Base-by-base conservation (phyloP, 1,284 basidiomycete species). In the Heterobasidion annosum region DNA sequence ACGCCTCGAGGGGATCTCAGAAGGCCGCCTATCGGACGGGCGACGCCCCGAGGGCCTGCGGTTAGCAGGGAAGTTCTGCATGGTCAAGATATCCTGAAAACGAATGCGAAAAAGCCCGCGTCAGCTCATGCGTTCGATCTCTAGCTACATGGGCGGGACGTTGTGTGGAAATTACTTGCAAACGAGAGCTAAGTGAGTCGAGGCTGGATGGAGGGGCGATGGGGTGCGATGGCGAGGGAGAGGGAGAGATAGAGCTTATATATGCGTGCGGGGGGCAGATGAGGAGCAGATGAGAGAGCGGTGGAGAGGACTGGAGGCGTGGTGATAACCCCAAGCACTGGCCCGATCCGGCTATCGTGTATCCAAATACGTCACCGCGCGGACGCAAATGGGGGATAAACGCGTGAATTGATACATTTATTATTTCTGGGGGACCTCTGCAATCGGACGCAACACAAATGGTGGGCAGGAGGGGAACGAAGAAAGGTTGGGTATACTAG, bases 1-100 rank as follows among this genome's bases (percentile, higher is more conserved):
- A 51, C 83, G 75, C 56, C 87, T 75, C 37, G 83, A 85, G 57
- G 60, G 56, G 42, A 60, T 46, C 54, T 62, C 63, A 37, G 68
- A 55, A 69, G 69, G 65, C 70, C 70, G 54, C 69, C 67, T 62
- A 43, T 61, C 59, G 46, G 64, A 61, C 50, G 56, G 53, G 46
- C 65, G 57, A 50, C 61, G 57, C 53, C 56, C 72, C 44, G 71
- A 70, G 54, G 68, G 65, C 25, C 73, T 70, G 50, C 77, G 69
- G 56, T 51, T 54, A 57, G 59, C 54, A 58, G 59, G 63, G 55
- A 68, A 66, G 56, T 70, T 65, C 25, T 25, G 25, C 65, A 69
- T 58, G 60, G 55, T 53, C 59, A 53, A 50, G 6, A 43, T 44
- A 50, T 35, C 56, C 52, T 58, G 57, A 49, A 40, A 25, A 34